Evolutionary conservation across 768 basidiomycete species (phyloP).

Genomic region (Suillus subluteus): DNA sequence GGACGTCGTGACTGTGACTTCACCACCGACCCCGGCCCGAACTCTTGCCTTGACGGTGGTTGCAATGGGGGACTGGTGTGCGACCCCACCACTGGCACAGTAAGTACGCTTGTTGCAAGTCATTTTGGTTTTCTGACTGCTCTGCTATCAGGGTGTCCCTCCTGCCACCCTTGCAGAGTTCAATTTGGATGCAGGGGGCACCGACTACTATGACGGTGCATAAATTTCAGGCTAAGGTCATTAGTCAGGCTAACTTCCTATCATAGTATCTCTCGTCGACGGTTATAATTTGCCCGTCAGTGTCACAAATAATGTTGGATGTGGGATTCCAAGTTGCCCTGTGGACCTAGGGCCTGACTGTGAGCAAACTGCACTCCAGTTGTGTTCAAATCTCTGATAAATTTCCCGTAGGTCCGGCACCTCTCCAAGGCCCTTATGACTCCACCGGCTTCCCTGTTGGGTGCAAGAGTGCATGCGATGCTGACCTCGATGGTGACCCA

Average conservation of each 20-base stretch:
- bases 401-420: conserved; percentile 45
- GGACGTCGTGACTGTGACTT: conserved; percentile 68
- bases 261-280: conserved; percentile 65
- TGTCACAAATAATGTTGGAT: conserved; percentile 59
- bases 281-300: conserved; percentile 66
- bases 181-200: conserved; percentile 50
- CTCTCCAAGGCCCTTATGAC: conserved; percentile 57
- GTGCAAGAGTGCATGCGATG: conserved; percentile 61
- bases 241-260: not conserved
- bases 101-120: conserved; percentile 17
- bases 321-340: conserved; percentile 57
- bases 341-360: conserved; percentile 66
- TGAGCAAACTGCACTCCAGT: conserved; percentile 24
- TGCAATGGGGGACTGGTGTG: conserved; percentile 73
- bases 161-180: conserved; percentile 73
- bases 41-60: conserved; percentile 65
- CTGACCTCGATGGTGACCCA: conserved; percentile 38
- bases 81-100: conserved; percentile 53
- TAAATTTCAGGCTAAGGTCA: not conserved
- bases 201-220: conserved; percentile 66
- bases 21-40: conserved; percentile 48
- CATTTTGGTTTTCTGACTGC: not conserved
- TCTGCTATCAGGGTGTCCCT: conserved; percentile 52
- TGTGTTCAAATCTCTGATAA: conserved; percentile 5
- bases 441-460: conserved; percentile 58